Conservation (phyloP, 2,329 filamentous ascomycete genomes). For the Emergomyces orientalis region DNA sequence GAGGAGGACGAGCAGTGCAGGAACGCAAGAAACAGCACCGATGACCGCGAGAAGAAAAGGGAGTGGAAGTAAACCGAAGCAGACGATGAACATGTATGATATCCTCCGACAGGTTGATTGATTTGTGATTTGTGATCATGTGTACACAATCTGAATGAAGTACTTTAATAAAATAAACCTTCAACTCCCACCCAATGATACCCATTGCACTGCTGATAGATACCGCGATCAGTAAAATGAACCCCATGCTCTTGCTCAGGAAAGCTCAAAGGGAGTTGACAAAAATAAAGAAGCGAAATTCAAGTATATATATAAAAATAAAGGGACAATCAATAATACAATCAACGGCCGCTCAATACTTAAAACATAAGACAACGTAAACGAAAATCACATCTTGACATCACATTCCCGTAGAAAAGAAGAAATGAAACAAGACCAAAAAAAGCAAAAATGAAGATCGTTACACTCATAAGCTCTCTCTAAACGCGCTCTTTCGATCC, state of each 20-base stretch:
- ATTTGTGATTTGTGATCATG: not conserved
- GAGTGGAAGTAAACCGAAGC: not conserved
- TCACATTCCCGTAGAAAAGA: not conserved
- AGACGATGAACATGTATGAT: constrained; percentile 10
- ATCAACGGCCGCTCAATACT: not conserved
- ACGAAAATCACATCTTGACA: not conserved
- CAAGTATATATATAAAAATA: not conserved
- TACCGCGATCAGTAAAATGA: not conserved
- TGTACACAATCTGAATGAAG: not conserved
- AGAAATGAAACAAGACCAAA: not conserved
- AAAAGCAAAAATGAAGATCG: not conserved
- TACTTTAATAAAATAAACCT: not conserved
- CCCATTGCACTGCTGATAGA: not conserved
- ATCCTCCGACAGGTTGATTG: constrained; percentile 7
- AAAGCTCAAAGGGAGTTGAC: not conserved
- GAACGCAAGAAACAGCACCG: not conserved
- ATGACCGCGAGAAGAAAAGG: constrained; percentile 10
- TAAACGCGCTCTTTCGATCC: constrained; percentile 60
- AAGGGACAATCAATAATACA: not conserved
- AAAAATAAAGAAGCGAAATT: not conserved
- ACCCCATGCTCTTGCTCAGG: not conserved
- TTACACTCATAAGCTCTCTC: constrained; percentile 52
- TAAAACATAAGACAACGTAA: not conserved
- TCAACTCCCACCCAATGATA: not conserved
- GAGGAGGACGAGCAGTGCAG: not conserved